phyloP scores from a whole-genome alignment of 371 early-diverging fungal genomes.

The Actinomortierella ambigua region DNA sequence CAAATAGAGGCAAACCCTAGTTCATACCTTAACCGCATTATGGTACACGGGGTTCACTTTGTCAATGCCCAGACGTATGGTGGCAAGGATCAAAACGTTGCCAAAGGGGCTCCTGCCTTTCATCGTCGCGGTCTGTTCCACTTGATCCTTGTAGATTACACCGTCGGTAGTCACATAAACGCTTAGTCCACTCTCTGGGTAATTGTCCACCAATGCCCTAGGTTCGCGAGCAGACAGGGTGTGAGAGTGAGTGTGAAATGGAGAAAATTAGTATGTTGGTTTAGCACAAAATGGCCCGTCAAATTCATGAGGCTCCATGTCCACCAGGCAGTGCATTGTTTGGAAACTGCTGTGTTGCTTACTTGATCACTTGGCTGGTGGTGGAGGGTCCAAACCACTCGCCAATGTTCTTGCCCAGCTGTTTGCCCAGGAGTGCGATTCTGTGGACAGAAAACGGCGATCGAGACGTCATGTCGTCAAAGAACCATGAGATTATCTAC shows the following conservation, averaged over 20 bases:
- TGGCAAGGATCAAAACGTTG: constrained; percentile 82
- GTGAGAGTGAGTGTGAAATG: neutral
- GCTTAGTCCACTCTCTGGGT: constrained; percentile 61
- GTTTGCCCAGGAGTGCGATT: constrained; percentile 84
- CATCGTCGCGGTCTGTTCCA: constrained; percentile 18
- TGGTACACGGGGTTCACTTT: constrained; percentile 86
- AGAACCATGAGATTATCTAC: constrained; percentile 81
- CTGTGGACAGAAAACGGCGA: constrained; percentile 92
- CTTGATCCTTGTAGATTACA: constrained; percentile 68
- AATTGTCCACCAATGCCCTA: constrained; percentile 73
- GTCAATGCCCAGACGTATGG: constrained; percentile 89
- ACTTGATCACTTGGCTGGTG: constrained; percentile 89
- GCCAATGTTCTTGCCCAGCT: constrained; percentile 88
- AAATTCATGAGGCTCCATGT: too few species aligned
- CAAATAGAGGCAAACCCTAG: too few species aligned
- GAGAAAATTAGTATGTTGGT: constrained; percentile 8
- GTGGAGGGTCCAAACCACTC: constrained; percentile 97
- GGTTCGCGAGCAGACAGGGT: neutral
- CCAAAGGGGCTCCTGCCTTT: constrained; percentile 48
- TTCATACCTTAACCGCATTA: constrained; percentile 62
- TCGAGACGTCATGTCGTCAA: constrained; percentile 76
- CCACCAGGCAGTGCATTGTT: too few species aligned
- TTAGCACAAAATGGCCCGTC: too few species aligned
- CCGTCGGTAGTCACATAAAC: constrained; percentile 80
- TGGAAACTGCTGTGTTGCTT: constrained; percentile 42